Base-by-base conservation (phyloP, 495 filamentous ascomycete genomes). In the Baudoinia panamericana region DNA sequence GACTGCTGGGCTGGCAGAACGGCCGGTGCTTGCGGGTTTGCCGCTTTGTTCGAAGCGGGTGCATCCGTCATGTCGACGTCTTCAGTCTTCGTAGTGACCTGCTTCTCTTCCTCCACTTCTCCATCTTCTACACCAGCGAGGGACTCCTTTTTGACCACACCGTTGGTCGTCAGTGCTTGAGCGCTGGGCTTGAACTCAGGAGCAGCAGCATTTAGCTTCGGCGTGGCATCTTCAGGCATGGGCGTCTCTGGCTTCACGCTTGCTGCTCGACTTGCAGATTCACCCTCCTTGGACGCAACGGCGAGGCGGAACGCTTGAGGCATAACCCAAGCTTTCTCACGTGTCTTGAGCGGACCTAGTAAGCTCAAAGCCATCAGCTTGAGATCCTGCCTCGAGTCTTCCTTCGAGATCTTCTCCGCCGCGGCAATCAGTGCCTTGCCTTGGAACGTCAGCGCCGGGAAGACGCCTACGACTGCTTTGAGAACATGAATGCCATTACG, bases 401-500 rank as follows among this genome's bases (percentile, higher is more conserved):
- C 75, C 43, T 76, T 72, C 27, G 69, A 69, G 15, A 83, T 53
- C n/a, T 56, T 52, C 46, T 78, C 76, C 16, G 96, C 72, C 41
- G 71, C 71, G 31, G 66, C 66, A 13, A 79, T 57, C 53, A 92
- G 78, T 28, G 75, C 69, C 19, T 71, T 69, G 16, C 83, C 90
- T 64, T 87, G 84, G 66, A 82, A 87, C 51, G 90, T 87, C 30
- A 96, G 75, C 11, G 74, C 74, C 18, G 92, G 92, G 70, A 92
- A 96, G 51, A 75, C 67, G 21, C 80, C 72, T 23, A 78, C 69
- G 27, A 92, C 67, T 5, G 73, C 70, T 55, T 90, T 93, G 38
- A 95, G 67, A n/a, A 96, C 64, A 41, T 78, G 86, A 49, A 95
- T 92, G 23, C 86, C 83, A 55, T 99, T 99, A 10, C 84, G 75